phyloP scores from a whole-genome alignment of 768 basidiomycete species.

The Podaxis carcinomalis region DNA sequence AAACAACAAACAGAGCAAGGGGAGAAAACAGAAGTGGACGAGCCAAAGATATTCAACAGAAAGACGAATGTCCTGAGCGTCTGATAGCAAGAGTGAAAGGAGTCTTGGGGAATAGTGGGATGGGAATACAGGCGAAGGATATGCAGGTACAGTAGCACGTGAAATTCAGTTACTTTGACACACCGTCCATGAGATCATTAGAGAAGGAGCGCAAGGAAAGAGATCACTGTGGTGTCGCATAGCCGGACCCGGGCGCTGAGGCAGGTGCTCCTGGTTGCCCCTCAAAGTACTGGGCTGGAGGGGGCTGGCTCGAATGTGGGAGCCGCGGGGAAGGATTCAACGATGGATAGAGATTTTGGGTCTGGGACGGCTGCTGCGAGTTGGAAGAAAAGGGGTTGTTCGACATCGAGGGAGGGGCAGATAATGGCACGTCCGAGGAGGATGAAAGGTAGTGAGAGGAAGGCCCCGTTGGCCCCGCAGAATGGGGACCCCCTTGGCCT shows the following conservation, averaged over 20 bases:
- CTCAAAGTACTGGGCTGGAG: slow-evolving; percentile 20
- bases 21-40: not conserved
- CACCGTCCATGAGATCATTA: slow-evolving; percentile 14
- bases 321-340: slow-evolving; percentile 33
- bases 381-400: slow-evolving; percentile 37
- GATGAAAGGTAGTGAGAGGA: slow-evolving; percentile 29
- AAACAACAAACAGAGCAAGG: not conserved
- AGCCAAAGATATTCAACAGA: not conserved
- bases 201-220: not conserved
- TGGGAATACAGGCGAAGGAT: slow-evolving; percentile 14
- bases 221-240: slow-evolving; percentile 39
- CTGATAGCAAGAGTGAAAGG: slow-evolving; percentile 5
- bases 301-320: slow-evolving; percentile 27
- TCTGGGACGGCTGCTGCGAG: slow-evolving; percentile 26
- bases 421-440: slow-evolving; percentile 44
- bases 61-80: not conserved
- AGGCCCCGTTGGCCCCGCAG: slow-evolving; percentile 29
- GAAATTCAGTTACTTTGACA: slow-evolving; percentile 8
- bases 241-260: slow-evolving; percentile 42
- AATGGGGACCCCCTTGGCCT: slow-evolving; percentile 35
- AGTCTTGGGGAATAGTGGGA: slow-evolving; percentile 1
- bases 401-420: slow-evolving; percentile 47
- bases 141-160: slow-evolving; percentile 15
- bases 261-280: slow-evolving; percentile 31
- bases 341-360: slow-evolving; percentile 31